Evolutionary conservation across 2,329 filamentous ascomycete species (phyloP).

Genomic region (Neocucurbitaria cava): DNA sequence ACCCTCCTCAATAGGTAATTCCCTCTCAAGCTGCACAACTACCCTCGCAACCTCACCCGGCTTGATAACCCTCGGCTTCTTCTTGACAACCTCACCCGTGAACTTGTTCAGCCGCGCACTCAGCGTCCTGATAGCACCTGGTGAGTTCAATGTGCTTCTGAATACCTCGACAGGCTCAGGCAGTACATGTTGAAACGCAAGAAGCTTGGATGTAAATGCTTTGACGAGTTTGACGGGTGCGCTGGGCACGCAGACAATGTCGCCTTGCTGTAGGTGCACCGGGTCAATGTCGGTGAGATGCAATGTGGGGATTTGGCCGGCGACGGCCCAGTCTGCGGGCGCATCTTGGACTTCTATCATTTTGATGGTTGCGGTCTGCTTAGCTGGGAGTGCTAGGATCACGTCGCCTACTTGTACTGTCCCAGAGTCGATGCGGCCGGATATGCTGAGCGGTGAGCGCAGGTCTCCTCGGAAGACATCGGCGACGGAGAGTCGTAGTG

Average conservation of each 20-base stretch:
- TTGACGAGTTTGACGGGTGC: conserved; percentile 74
- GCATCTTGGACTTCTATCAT: conserved; percentile 78
- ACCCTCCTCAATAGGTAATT: conserved; percentile 80
- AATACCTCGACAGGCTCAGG: conserved; percentile 92
- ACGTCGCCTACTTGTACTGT: conserved; percentile 84
- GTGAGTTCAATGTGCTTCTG: conserved; percentile 79
- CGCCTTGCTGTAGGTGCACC: conserved; percentile 77
- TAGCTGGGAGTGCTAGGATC: conserved; percentile 79
- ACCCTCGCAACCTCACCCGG: conserved; percentile 80
- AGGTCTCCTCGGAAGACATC: conserved; percentile 84
- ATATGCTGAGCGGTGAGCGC: conserved; percentile 82
- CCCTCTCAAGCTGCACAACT: conserved; percentile 73
- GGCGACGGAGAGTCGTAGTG: conserved; percentile 83
- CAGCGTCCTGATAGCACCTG: conserved; percentile 76
- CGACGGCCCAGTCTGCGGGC: conserved; percentile 84
- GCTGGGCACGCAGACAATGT: conserved; percentile 79
- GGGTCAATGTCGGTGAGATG: conserved; percentile 86
- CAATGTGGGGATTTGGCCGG: conserved; percentile 86
- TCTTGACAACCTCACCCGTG: conserved; percentile 77
- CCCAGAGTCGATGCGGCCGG: conserved; percentile 85
- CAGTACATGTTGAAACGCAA: conserved; percentile 88
- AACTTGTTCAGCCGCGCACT: conserved; percentile 79
- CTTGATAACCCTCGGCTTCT: conserved; percentile 83
- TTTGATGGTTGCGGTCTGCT: conserved; percentile 81
- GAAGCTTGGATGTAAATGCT: conserved; percentile 79